These are phyloP conservation scores for Linnemannia exigua DNA, from an alignment of 192 early-diverging fungal genomes.

Conservation along the genomic window DNA sequence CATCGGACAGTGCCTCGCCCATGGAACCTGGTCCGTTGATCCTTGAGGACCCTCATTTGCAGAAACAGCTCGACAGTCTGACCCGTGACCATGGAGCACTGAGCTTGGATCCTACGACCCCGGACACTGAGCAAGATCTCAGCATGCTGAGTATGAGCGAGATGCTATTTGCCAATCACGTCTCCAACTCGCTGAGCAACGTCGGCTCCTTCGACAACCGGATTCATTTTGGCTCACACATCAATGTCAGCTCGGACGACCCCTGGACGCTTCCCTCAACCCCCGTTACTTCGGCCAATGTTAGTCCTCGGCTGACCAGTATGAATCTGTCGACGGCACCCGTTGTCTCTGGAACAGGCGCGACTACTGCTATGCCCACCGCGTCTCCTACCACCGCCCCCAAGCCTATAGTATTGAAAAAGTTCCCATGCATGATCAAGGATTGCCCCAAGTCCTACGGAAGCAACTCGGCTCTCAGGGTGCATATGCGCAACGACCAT, in stretches of 20 bases:
- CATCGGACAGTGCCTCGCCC: conserved; percentile 27
- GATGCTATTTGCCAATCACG: conserved; percentile 38
- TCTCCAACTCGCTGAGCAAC: conserved; percentile 21
- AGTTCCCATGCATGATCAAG: conserved; percentile 22
- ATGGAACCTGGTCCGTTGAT: conserved; percentile 17
- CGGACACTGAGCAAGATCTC: conserved; percentile 14
- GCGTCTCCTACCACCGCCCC: not conserved
- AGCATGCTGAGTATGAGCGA: conserved; percentile 42
- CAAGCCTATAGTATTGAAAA: conserved; percentile 15
- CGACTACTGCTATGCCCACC: not conserved
- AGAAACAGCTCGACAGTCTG: conserved; percentile 19
- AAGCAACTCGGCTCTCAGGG: conserved; percentile 22
- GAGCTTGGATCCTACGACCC: not conserved
- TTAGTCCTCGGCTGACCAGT: conserved; percentile 29
- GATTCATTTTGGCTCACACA: conserved; percentile 52
- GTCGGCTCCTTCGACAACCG: conserved; percentile 29
- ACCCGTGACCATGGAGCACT: conserved; percentile 12
- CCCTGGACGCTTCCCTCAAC: conserved; percentile 30
- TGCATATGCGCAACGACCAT: conserved; percentile 41
- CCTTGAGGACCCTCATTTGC: conserved; percentile 29
- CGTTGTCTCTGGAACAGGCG: not conserved
- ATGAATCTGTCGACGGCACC: conserved; percentile 14
- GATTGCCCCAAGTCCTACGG: conserved; percentile 40
- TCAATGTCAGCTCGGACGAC: conserved; percentile 48
- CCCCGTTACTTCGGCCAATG: conserved; percentile 40